Evolutionary conservation across 495 filamentous ascomycete species (phyloP).

Genomic region (Poronia punctata): DNA sequence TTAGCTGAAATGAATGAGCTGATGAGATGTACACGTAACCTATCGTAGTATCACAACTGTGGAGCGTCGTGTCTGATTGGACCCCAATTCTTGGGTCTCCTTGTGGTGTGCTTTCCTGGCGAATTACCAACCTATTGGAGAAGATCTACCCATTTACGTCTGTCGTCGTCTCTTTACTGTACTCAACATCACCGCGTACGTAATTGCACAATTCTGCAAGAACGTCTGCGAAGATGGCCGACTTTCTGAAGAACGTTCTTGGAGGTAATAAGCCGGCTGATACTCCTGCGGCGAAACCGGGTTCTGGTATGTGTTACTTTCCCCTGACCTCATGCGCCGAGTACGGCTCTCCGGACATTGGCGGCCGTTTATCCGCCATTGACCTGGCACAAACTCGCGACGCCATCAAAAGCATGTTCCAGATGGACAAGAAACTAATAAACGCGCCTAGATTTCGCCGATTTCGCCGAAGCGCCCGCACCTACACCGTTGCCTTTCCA

Average conservation of each 20-base stretch:
- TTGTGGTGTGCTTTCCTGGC: neutral
- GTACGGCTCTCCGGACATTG: too few species aligned
- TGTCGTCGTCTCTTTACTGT: too few species aligned
- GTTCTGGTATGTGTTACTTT: conserved; percentile 50
- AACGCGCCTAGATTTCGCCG: conserved; percentile 58
- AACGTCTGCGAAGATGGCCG: conserved; percentile 49
- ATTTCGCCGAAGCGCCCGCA: conserved; percentile 64
- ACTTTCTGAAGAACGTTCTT: conserved; percentile 60
- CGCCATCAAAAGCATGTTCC: too few species aligned
- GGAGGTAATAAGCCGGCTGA: conserved; percentile 53
- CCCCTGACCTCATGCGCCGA: too few species aligned
- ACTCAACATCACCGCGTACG: conserved; percentile 13
- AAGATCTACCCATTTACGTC: conserved; percentile 4
- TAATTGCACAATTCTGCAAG: conserved; percentile 6
- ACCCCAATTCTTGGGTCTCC: conserved; percentile 10
- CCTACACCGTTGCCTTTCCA: conserved; percentile 46
- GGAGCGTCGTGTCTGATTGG: conserved; percentile 7
- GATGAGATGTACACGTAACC: too few species aligned
- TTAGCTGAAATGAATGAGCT: too few species aligned
- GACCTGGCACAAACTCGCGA: too few species aligned
- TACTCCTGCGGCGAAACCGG: conserved; percentile 39
- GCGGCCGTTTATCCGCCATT: too few species aligned
- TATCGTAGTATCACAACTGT: too few species aligned
- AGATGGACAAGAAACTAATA: too few species aligned
- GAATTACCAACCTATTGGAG: conserved; percentile 9